Conservation (phyloP, 2,329 filamentous ascomycete species). For the Aspergillus ochraceus region DNA sequence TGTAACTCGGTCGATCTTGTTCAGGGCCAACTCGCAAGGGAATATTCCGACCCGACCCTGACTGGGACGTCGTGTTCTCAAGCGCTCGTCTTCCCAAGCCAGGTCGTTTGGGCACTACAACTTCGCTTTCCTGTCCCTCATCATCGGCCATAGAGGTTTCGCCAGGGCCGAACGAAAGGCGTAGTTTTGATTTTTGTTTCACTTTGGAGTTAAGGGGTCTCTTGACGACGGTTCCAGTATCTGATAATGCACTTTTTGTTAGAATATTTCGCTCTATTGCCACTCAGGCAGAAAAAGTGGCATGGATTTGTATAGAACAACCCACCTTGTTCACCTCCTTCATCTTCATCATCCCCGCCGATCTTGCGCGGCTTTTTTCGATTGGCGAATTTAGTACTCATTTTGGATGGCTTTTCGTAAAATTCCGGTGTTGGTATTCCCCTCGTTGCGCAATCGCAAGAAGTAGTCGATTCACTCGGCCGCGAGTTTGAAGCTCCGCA, state of each 20-base stretch:
- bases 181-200: constrained; percentile 71
- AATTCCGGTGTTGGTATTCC: no score
- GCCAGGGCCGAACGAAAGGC: constrained; percentile 73
- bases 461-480: constrained; percentile 12
- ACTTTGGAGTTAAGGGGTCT: constrained; percentile 51
- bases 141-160: constrained; percentile 56
- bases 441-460: neutral
- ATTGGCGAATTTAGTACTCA: constrained; percentile 59
- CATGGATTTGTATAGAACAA: constrained; percentile 11
- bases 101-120: constrained; percentile 60
- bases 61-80: constrained; percentile 65
- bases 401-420: constrained; percentile 26
- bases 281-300: neutral
- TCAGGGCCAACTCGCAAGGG: constrained; percentile 62
- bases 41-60: constrained; percentile 51
- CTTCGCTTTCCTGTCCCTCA: constrained; percentile 54
- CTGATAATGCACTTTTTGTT: constrained; percentile 33
- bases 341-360: constrained; percentile 64
- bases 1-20: constrained; percentile 76
- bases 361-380: constrained; percentile 75
- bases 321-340: constrained; percentile 43
- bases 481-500: constrained; percentile 1
- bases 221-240: constrained; percentile 52
- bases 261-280: neutral
- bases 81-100: constrained; percentile 63